These are phyloP conservation scores for Hirschioporus abietinus DNA, from an alignment of 768 basidiomycete genomes.

Conservation along the genomic window DNA sequence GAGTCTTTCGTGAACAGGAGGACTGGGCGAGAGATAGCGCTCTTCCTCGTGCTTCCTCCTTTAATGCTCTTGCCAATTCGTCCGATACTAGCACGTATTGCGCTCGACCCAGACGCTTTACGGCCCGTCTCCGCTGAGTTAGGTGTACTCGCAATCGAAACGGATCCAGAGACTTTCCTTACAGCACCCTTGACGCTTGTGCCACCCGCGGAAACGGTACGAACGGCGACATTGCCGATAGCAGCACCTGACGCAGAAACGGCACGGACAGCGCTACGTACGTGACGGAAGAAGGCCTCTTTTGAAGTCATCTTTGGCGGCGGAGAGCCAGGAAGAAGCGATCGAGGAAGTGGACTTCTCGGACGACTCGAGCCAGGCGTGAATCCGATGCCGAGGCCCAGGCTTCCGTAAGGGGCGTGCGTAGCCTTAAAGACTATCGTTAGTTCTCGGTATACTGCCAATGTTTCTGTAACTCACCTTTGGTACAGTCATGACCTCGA, in stretches of 20 bases:
- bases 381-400: background rate
- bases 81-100: background rate
- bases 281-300: background rate
- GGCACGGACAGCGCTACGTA: background rate
- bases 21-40: background rate
- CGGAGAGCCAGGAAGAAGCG: background rate
- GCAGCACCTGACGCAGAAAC: background rate
- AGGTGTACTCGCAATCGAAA: background rate
- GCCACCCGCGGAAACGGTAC: background rate
- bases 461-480: background rate
- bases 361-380: background rate
- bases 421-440: background rate
- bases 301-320: background rate
- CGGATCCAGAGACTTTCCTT: background rate
- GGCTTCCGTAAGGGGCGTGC: background rate
- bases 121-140: background rate
- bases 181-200: background rate
- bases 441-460: background rate
- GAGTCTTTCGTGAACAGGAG: conserved; percentile 1
- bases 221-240: background rate
- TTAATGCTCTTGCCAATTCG: background rate
- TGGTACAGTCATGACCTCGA: background rate
- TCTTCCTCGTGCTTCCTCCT: background rate
- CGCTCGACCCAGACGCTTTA: background rate
- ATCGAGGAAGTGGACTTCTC: background rate